These are phyloP conservation scores for Saturnispora kantuleensis DNA, from an alignment of 805 yeast species.

Conservation along the genomic window DNA sequence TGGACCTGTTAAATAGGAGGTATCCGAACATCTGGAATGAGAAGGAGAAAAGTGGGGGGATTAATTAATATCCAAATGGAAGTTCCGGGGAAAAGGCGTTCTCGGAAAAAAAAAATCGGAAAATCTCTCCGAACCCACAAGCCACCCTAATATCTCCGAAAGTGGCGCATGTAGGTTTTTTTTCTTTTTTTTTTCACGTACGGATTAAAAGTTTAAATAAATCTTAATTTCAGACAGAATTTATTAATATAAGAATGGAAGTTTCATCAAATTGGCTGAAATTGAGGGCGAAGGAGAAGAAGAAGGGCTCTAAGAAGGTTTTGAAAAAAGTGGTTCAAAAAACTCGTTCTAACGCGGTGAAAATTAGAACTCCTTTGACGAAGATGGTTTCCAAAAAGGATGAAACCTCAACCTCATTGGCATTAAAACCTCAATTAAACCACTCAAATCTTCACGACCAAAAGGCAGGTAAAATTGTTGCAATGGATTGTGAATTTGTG, in stretches of 20 bases:
- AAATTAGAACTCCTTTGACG: constrained; percentile 11
- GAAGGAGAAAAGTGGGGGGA: neutral
- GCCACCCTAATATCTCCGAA: too few relatives aligned
- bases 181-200: neutral
- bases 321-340: neutral
- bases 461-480: constrained; percentile 60
- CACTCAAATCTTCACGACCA: constrained; percentile 1
- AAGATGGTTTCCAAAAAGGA: constrained; percentile 1
- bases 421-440: neutral
- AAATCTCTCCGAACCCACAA: too few relatives aligned
- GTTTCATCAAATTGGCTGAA: constrained; percentile 19
- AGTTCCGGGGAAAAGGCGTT: neutral
- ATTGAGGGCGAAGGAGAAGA: constrained; percentile 9
- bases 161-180: neutral
- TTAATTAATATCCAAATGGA: neutral
- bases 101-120: neutral
- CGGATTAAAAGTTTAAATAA: too few relatives aligned
- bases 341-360: neutral
- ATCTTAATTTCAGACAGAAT: too few relatives aligned
- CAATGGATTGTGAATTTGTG: constrained; percentile 92
- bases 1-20: constrained; percentile 17
- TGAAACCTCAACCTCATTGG: too few relatives aligned
- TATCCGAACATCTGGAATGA: constrained; percentile 24
- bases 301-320: neutral
- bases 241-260: neutral